Conservation (phyloP, 1,284 basidiomycete genomes). For the Rhodotorula sp. region DNA sequence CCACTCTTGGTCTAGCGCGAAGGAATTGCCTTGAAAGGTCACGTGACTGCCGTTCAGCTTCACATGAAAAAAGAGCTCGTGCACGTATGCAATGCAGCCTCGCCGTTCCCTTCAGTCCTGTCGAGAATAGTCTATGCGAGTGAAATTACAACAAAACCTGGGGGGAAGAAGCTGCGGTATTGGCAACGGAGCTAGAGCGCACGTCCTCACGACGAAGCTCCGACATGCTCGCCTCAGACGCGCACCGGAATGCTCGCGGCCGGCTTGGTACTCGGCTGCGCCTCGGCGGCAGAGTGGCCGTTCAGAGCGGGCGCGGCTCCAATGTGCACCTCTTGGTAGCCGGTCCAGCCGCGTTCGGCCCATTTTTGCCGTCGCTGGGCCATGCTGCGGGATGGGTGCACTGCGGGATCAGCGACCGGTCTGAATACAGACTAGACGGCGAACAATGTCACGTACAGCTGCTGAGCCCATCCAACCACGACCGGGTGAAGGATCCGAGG, state of each 20-base stretch:
- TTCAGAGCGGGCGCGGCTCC: neutral
- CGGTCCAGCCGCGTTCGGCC: conserved; percentile 33
- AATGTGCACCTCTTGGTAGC: conserved; percentile 24
- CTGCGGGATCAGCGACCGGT: too few species aligned
- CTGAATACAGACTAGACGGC: too few species aligned
- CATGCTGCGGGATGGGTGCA: conserved; percentile 16
- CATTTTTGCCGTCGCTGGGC: conserved; percentile 24
- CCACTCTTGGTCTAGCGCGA: too few species aligned
- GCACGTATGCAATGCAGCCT: too few species aligned
- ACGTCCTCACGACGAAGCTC: neutral
- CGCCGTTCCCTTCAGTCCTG: too few species aligned
- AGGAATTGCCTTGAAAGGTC: too few species aligned
- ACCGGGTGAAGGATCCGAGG: conserved; percentile 35
- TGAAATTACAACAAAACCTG: conserved; percentile 10
- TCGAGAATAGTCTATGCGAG: neutral
- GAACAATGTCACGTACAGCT: conserved; percentile 17
- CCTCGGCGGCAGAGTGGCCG: neutral
- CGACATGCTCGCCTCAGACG: conserved; percentile 18
- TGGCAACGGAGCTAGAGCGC: neutral
- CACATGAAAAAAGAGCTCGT: neutral
- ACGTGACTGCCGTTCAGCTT: too few species aligned
- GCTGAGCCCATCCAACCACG: conserved; percentile 34
- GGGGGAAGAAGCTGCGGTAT: neutral
- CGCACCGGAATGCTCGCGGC: conserved; percentile 13
- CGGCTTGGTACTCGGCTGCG: neutral